phyloP scores from a whole-genome alignment of 305 asterid species.

The Rubia balearica region DNA sequence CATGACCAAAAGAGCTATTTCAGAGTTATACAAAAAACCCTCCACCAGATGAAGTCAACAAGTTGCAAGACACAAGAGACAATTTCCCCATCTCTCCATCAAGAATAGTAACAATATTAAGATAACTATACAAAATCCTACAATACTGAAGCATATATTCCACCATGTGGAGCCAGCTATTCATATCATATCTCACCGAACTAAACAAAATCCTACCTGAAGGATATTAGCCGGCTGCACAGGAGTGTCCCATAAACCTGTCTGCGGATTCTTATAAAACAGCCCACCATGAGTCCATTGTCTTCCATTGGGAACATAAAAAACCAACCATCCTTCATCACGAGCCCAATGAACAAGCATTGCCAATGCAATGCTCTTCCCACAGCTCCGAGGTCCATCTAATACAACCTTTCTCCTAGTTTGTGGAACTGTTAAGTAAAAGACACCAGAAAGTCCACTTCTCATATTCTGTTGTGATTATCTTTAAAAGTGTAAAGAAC shows the following conservation, averaged over 20 bases:
- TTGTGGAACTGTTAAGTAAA: constrained; percentile 50
- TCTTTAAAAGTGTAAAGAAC: background rate
- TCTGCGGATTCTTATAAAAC: constrained; percentile 66
- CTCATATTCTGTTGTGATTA: background rate
- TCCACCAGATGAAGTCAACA: background rate
- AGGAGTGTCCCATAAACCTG: constrained; percentile 93
- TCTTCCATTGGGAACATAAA: constrained; percentile 76
- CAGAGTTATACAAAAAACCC: background rate
- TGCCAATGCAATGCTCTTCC: constrained; percentile 87
- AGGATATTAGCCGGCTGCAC: constrained; percentile 70
- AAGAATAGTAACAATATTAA: background rate
- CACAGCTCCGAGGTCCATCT: constrained; percentile 83
- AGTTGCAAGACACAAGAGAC: background rate
- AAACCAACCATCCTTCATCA: constrained; percentile 90
- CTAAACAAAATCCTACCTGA: constrained; percentile 33
- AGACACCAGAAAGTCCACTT: constrained; percentile 13
- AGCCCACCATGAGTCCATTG: constrained; percentile 92
- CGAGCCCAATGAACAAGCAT: constrained; percentile 99
- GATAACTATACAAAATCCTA: constrained; percentile 18
- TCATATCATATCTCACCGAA: background rate
- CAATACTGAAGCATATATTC: constrained; percentile 17
- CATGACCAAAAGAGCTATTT: background rate
- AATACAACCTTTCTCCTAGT: constrained; percentile 59
- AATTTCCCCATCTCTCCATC: background rate
- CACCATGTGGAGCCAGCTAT: background rate